Base-by-base conservation (phyloP, 176 grass and related monocot genomes). In the Aegilops tauschii region DNA sequence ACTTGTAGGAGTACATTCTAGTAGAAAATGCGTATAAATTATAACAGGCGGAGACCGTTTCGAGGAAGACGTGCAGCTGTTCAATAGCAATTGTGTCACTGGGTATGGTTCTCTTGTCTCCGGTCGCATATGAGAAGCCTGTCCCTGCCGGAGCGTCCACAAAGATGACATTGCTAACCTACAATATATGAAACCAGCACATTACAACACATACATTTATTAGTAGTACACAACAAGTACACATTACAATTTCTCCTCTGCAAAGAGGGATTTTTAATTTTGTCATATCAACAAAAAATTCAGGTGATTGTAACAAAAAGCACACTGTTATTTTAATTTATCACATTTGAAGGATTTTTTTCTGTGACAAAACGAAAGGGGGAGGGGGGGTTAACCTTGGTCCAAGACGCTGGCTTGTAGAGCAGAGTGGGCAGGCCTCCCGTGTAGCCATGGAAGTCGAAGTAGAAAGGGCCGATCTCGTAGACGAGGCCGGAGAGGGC, bases 131-230 rank as follows among this genome's bases (percentile, higher is more conserved):
- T 4, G 91, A 93, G 84, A 96, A 96, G 13, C 94, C 94, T 25
- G 90, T 73, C 14, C 93, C 93, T 3, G 61, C 58, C 12, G 93
- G 90, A 59, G 90, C 78, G 79, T 95, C 93, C 17, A 95, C 36
- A 47, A 96, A 96, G 65, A 96, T 86, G 52, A 93, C 18, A 61
- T 84, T 93, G 85, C 89, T 80, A 25, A 88, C 85, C 91, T 96
- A 18, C 42, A 45, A 45, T 45, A 9, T 47, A 47, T 47, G 45
- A 13, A 45, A 45, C 42, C 42, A 45, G 10, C 42, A 45, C 42
- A 45, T 12, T 4, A 12, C 42, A 12, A 12, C 11, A 45, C 42
- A 45, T 12, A 3, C 42, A 3, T 45, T 45, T 45, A 12, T 45
- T 2, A 40, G 39, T 2, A 40, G 39, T 12, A 3, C 45, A 47